Evolutionary conservation across 108 stramenopile genomes (phyloP).

Genomic region (Skeletonema costatum): DNA sequence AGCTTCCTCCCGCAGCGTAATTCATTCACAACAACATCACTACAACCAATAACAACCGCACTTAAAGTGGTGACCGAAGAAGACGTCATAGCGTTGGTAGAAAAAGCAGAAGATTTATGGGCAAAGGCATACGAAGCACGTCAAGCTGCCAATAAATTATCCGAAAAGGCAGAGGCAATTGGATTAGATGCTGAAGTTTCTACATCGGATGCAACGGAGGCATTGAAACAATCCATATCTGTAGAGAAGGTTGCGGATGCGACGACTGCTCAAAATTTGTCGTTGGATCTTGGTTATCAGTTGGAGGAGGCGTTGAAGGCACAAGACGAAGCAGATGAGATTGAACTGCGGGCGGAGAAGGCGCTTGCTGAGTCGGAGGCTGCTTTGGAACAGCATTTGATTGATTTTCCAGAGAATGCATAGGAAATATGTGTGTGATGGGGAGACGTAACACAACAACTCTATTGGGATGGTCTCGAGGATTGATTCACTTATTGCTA

Average conservation of each 20-base stretch:
- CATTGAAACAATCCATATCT: slow-evolving; percentile 23
- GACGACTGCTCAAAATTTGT: slow-evolving; percentile 43
- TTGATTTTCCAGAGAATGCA: slow-evolving; percentile 57
- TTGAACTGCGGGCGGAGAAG: slow-evolving; percentile 56
- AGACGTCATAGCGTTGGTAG: slow-evolving; percentile 58
- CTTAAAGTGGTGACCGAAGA: slow-evolving; percentile 54
- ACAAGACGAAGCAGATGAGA: slow-evolving; percentile 52
- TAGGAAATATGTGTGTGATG: neutral
- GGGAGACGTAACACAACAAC: neutral
- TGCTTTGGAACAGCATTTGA: slow-evolving; percentile 57
- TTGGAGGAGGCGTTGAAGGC: slow-evolving; percentile 43
- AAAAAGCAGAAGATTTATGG: slow-evolving; percentile 61
- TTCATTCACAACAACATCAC: neutral
- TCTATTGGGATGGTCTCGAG: neutral
- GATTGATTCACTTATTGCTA: neutral
- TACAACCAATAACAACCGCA: neutral
- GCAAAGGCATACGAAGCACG: slow-evolving; percentile 55
- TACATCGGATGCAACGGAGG: slow-evolving; percentile 16
- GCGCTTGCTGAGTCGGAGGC: slow-evolving; percentile 52
- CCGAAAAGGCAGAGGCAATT: slow-evolving; percentile 46
- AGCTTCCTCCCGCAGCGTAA: neutral
- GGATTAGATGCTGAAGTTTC: slow-evolving; percentile 52
- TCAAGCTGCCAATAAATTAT: slow-evolving; percentile 57
- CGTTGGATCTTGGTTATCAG: slow-evolving; percentile 49
- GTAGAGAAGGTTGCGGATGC: slow-evolving; percentile 50